Percentiles rank a stretch among this genome's conserved stretches.
Evolutionary conservation across 257 asterid genomes (phyloP).

Genomic region (Asclepias syriaca): DNA sequence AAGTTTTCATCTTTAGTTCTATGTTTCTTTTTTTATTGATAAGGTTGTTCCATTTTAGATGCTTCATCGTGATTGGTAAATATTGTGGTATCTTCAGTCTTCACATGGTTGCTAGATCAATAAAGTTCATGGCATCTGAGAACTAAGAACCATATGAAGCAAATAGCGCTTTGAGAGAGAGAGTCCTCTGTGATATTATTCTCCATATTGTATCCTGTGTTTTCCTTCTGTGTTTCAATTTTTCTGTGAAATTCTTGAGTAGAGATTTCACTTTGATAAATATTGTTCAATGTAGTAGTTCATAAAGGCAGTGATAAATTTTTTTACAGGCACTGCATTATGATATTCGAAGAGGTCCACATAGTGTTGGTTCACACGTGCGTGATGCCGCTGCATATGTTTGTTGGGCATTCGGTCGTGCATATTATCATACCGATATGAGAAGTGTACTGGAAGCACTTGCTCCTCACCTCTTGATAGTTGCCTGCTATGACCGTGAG

Average conservation of each 20-base stretch:
- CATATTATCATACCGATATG: conserved; percentile 83
- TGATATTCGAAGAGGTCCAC: conserved; percentile 98
- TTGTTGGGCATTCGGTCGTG: conserved; percentile 99
- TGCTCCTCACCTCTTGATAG: conserved; percentile 84
- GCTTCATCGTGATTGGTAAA: not conserved
- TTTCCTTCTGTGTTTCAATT: not conserved
- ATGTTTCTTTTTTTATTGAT: conserved; percentile 9
- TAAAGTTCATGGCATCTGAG: not conserved
- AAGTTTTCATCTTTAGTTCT: not conserved
- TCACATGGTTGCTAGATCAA: not conserved
- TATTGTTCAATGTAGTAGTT: not conserved
- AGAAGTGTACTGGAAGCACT: conserved; percentile 66
- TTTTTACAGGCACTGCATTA: conserved; percentile 77
- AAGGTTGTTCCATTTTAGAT: not conserved
- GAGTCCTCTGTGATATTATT: not conserved
- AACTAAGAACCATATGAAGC: not conserved
- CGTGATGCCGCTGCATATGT: conserved; percentile 99
- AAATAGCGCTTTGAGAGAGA: not conserved
- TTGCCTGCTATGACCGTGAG: conserved; percentile 99
- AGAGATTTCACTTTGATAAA: not conserved
- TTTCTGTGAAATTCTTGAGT: not conserved
- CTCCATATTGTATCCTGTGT: not conserved
- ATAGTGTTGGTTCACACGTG: conserved; percentile 97
- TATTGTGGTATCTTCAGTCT: not conserved
- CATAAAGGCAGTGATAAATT: not conserved